phyloP scores from a whole-genome alignment of 169 alveolate genomes.

The Cryptosporidium ubiquitum region DNA sequence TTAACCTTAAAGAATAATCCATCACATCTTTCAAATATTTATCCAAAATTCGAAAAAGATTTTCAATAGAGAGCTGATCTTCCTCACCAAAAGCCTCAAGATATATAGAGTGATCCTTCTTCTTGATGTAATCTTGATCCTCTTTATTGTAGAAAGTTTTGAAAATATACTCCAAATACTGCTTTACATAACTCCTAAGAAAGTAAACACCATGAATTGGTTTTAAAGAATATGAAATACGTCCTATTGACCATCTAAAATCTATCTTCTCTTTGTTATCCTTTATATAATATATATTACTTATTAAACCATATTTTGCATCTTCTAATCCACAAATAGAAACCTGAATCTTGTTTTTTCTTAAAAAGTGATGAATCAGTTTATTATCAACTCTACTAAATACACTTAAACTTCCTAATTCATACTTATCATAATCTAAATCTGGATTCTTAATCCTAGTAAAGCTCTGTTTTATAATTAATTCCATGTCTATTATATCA shows the following conservation, averaged over 20 bases:
- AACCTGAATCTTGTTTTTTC: conserved; percentile 11
- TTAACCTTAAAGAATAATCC: conserved; percentile 10
- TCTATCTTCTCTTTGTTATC: neutral
- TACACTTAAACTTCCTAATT: conserved; percentile 19
- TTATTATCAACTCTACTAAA: conserved; percentile 11
- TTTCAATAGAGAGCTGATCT: neutral
- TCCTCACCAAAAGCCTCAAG: neutral
- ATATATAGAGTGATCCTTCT: conserved; percentile 32
- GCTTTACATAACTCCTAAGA: conserved; percentile 46
- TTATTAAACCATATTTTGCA: neutral
- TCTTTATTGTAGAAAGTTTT: neutral
- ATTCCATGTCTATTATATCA: conserved; percentile 26
- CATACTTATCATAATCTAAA: neutral
- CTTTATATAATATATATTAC: conserved; percentile 14
- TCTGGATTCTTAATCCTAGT: neutral
- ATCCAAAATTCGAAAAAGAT: conserved; percentile 12
- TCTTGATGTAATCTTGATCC: conserved; percentile 35
- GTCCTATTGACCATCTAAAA: conserved; percentile 13
- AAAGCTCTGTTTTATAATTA: conserved; percentile 1
- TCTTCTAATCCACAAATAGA: neutral
- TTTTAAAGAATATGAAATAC: conserved; percentile 27
- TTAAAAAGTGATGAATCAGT: conserved; percentile 26
- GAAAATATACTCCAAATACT: conserved; percentile 11
- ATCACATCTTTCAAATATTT: conserved; percentile 7
- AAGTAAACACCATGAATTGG: conserved; percentile 2